Percentiles rank a stretch among this genome's conserved stretches.
These are phyloP conservation scores for Clavispora phyllophila DNA, from an alignment of 805 yeast genomes.

Conservation along the genomic window DNA sequence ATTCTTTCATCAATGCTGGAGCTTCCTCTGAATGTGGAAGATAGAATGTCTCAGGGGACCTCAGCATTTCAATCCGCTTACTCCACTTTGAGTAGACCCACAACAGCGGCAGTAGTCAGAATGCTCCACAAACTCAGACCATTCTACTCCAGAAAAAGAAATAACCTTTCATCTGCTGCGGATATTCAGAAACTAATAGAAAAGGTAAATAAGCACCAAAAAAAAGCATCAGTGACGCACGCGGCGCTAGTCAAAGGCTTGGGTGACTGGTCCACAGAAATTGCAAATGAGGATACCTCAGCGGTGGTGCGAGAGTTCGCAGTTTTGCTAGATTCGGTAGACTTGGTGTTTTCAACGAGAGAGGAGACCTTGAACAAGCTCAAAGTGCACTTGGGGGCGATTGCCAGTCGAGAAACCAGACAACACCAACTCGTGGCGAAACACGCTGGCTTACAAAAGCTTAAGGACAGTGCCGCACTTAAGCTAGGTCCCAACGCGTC, in stretches of 20 bases:
- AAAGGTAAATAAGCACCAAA: slow-evolving; percentile 33
- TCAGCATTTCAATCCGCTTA: slow-evolving; percentile 6
- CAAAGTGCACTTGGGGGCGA: slow-evolving; percentile 39
- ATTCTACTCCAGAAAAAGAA: slow-evolving; percentile 1
- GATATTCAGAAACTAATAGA: slow-evolving; percentile 14
- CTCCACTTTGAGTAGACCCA: slow-evolving; percentile 12
- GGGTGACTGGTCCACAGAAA: slow-evolving; percentile 10
- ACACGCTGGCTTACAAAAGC: slow-evolving; percentile 33
- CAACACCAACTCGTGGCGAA: slow-evolving; percentile 32
- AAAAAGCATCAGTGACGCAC: slow-evolving; percentile 18
- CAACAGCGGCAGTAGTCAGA: slow-evolving; percentile 16
- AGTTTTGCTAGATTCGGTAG: slow-evolving; percentile 9
- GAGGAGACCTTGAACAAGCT: slow-evolving; percentile 41
- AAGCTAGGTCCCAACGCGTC: slow-evolving; percentile 41
- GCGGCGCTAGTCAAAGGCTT: slow-evolving; percentile 10
- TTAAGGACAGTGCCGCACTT: slow-evolving; percentile 39
- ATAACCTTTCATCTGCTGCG: slow-evolving; percentile 6
- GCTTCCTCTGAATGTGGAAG: neutral
- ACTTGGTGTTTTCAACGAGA: slow-evolving; percentile 22
- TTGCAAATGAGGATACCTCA: slow-evolving; percentile 11
- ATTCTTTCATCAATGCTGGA: too few relatives aligned
- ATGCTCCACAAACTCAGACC: slow-evolving; percentile 14
- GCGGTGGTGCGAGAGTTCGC: slow-evolving; percentile 11
- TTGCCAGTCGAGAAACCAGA: slow-evolving; percentile 48
- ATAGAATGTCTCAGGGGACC: neutral